Evolutionary conservation across 805 yeast genomes (phyloP).

Genomic region (Metschnikowia drakensbergensis): DNA sequence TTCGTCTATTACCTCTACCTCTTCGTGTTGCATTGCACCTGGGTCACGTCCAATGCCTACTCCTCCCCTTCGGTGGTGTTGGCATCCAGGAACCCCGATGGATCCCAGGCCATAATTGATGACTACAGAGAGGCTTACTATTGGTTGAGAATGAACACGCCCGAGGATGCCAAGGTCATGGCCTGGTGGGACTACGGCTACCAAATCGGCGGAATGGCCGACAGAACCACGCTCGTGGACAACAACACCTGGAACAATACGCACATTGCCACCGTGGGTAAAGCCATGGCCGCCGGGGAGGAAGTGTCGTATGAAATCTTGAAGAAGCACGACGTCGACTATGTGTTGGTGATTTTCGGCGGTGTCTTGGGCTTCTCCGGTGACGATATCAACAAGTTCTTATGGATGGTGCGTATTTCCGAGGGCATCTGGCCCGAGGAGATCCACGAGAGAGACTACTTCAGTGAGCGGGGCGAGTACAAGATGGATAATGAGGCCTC

Average conservation of each 20-base stretch:
- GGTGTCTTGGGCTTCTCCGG: slow-evolving; percentile 92
- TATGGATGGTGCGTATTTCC: slow-evolving; percentile 99
- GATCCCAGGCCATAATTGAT: slow-evolving; percentile 79
- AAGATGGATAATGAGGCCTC: slow-evolving; percentile 81
- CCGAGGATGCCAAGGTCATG: slow-evolving; percentile 93
- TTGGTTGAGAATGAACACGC: slow-evolving; percentile 97
- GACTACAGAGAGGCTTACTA: slow-evolving; percentile 98
- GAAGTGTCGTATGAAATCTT: slow-evolving; percentile 85
- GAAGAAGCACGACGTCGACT: slow-evolving; percentile 90
- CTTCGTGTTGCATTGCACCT: slow-evolving; percentile 92
- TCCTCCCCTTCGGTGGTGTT: slow-evolving; percentile 97
- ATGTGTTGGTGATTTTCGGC: slow-evolving; percentile 89
- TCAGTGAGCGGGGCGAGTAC: slow-evolving; percentile 84
- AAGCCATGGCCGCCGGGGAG: slow-evolving; percentile 91
- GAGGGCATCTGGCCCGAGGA: slow-evolving; percentile 99
- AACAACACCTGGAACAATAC: slow-evolving; percentile 99
- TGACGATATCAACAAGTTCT: slow-evolving; percentile 91
- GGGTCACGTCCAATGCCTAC: slow-evolving; percentile 95
- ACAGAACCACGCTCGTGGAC: slow-evolving; percentile 95
- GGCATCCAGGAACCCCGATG: slow-evolving; percentile 80
- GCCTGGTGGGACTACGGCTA: slow-evolving; percentile 99
- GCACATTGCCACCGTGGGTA: slow-evolving; percentile 98
- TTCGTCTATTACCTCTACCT: slow-evolving; percentile 70
- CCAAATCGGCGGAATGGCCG: slow-evolving; percentile 99
- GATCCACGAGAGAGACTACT: slow-evolving; percentile 77